phyloP scores from a whole-genome alignment of 2,329 filamentous ascomycete species.

The Colletotrichum noveboracense region DNA sequence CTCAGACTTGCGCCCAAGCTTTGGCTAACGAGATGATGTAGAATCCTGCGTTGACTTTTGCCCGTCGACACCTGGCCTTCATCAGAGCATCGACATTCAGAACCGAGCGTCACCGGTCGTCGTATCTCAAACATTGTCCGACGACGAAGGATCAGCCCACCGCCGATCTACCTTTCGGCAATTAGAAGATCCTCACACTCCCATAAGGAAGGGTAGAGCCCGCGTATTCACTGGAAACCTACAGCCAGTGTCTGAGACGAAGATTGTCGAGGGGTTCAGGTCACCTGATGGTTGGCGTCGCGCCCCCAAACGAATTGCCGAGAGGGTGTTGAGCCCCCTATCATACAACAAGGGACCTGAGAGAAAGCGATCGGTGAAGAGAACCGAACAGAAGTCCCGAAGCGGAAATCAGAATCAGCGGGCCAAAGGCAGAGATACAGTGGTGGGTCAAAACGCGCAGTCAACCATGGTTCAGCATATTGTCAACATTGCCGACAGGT shows the following conservation, averaged over 20 bases:
- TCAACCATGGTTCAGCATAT: background rate
- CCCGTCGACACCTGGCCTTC: background rate
- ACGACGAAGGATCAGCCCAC: background rate
- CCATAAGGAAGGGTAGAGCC: background rate
- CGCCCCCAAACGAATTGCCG: background rate
- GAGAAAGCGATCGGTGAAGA: background rate
- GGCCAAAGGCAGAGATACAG: too few species aligned
- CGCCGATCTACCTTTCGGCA: background rate
- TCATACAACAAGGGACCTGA: background rate
- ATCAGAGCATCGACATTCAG: background rate
- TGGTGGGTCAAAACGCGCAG: background rate
- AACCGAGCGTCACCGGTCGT: background rate
- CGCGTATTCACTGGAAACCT: background rate
- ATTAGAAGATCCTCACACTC: background rate
- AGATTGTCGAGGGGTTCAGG: background rate
- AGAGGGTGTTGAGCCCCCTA: background rate
- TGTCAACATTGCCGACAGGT: background rate
- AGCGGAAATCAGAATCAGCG: background rate
- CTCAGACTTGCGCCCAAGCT: background rate
- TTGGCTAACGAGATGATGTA: background rate
- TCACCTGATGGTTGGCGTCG: background rate
- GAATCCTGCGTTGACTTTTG: background rate
- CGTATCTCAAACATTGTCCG: background rate
- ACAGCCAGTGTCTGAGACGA: background rate
- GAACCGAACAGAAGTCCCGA: background rate